phyloP scores from a whole-genome alignment of 805 yeast genomes.

The Wilhelminamyces savonicus region DNA sequence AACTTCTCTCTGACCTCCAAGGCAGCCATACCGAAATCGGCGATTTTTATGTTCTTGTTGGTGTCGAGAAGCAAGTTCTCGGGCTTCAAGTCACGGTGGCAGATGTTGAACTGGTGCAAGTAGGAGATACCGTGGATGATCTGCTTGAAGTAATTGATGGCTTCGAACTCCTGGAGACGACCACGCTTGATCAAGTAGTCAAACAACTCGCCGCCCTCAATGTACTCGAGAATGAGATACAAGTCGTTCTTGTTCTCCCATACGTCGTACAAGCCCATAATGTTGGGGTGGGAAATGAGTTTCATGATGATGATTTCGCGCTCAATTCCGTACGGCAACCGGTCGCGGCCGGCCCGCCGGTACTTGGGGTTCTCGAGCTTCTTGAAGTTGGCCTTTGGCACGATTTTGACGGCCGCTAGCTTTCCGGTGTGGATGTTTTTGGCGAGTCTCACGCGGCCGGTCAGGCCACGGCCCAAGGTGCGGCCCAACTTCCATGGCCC shows the following conservation, averaged over 20 bases:
- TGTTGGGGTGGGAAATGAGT: slow-evolving; percentile 69
- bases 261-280: slow-evolving; percentile 73
- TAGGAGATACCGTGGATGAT: slow-evolving; percentile 78
- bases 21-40: slow-evolving; percentile 99
- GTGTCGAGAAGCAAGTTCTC: slow-evolving; percentile 76
- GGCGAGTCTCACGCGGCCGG: slow-evolving; percentile 92
- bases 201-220: slow-evolving; percentile 95
- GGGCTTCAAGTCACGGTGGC: slow-evolving; percentile 84
- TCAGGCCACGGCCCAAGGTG: slow-evolving; percentile 93
- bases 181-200: slow-evolving; percentile 88
- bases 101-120: slow-evolving; percentile 80
- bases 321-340: slow-evolving; percentile 78
- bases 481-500: slow-evolving; percentile 98
- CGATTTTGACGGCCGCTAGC: slow-evolving; percentile 94
- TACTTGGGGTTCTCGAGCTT: slow-evolving; percentile 41
- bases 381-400: slow-evolving; percentile 74
- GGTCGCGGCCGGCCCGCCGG: slow-evolving; percentile 39
- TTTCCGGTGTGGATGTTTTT: slow-evolving; percentile 79
- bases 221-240: slow-evolving; percentile 87
- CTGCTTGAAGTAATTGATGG: slow-evolving; percentile 82
- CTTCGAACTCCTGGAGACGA: slow-evolving; percentile 81
- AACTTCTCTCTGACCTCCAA: slow-evolving; percentile 75
- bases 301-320: slow-evolving; percentile 84
- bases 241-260: slow-evolving; percentile 83
- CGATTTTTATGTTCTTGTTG: slow-evolving; percentile 85